phyloP scores from a whole-genome alignment of 176 grass and related monocot genomes.

The Carex scoparia region DNA sequence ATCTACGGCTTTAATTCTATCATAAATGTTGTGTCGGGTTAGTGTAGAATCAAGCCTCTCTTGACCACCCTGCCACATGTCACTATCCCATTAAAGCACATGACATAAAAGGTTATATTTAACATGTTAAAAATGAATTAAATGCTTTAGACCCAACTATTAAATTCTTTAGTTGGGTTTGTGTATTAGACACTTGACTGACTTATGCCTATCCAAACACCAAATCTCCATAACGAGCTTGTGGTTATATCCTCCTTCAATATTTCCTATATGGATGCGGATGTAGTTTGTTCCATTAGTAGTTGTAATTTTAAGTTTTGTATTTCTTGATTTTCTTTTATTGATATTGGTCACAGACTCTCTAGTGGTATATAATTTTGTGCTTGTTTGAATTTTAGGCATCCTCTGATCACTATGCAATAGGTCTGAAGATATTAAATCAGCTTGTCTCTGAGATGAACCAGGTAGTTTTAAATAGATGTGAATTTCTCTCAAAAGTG shows the following conservation, averaged over 20 bases:
- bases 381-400: conserved; percentile 49
- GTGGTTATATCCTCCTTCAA: neutral
- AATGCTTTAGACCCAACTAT: neutral
- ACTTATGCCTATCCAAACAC: neutral
- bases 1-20: neutral
- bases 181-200: neutral
- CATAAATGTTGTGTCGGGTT: neutral
- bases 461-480: conserved; percentile 51
- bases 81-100: neutral
- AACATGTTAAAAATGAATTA: neutral
- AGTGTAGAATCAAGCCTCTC: neutral
- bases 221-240: neutral
- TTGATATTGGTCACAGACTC: neutral
- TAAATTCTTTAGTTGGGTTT: neutral
- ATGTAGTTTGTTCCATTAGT: neutral
- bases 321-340: neutral
- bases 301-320: neutral
- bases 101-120: neutral
- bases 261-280: neutral
- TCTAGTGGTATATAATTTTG: conserved; percentile 7
- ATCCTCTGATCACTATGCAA: conserved; percentile 92
- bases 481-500: neutral
- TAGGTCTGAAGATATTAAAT: conserved; percentile 93
- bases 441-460: conserved; percentile 91
- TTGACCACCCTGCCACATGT: neutral